Base-by-base conservation (phyloP, 1,139 yeast species). In the Lodderomyces jiufengensis region DNA sequence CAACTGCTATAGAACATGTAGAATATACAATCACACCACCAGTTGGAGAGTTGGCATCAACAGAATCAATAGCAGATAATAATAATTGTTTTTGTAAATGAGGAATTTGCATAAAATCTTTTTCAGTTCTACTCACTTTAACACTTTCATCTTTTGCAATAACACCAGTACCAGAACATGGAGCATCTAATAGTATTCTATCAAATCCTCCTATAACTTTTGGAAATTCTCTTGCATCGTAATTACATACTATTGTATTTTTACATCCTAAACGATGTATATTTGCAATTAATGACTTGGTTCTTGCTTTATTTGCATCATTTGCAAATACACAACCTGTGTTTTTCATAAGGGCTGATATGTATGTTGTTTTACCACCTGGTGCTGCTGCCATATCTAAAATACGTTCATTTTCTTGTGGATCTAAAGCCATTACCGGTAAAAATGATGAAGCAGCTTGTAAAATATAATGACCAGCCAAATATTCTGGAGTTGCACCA, bases 361-460 rank as follows among this genome's bases (percentile, higher is more conserved):
- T 81, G 57, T 88, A 92, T 2, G 99, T 92, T 9, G 98, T 88
- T 58, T 94, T 94, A 63, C 99, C 99, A 69, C 99, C 99, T 48
- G 99, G 99, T 14, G 99, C 97, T 41, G 98, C 95, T 29, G 99
- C 98, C 98, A 94, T 94, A 67, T 94, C 99, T 47, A 94, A 72
- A 33, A 94, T 73, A 55, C 98, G 81, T 64, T 94, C 99, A 57
- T 85, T 81, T 61, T 88, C 97, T 59, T 88, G 95, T 13, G 99
- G 98, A 44, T 82, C 94, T 50, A 94, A 70, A 0, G 99, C 99
- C 90, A 94, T 86, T 14, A 90, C 97, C 9, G 99, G 99, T 55
- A 94, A 70, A 63, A 92, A 92, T 4, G 97, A 90, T 5, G 97
- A 90, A 21, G 99, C 99, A 27, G 99, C 98, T 63, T 94, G 99